phyloP scores from a whole-genome alignment of 2,329 filamentous ascomycete genomes.

The Fusarium coffeatum region DNA sequence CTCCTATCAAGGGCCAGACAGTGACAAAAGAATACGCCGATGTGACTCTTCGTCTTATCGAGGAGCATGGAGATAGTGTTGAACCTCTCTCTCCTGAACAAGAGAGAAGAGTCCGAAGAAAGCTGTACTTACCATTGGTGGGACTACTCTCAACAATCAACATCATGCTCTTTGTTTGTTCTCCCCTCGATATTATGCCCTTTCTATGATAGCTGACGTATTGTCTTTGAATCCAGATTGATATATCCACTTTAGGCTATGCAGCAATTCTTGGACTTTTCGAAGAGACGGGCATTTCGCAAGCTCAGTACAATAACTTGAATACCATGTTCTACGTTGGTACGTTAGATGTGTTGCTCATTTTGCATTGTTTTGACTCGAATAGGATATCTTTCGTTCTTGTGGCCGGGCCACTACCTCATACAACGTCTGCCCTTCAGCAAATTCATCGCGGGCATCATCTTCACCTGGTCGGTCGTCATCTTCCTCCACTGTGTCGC shows the following conservation, averaged over 20 bases:
- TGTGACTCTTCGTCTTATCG: constrained; percentile 2
- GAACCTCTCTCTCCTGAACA: background rate
- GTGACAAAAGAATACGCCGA: constrained; percentile 11
- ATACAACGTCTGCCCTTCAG: constrained; percentile 54
- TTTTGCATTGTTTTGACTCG: background rate
- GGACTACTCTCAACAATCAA: constrained; percentile 10
- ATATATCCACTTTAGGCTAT: constrained; percentile 51
- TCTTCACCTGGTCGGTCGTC: constrained; percentile 53
- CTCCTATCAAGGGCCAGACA: background rate
- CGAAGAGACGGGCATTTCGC: constrained; percentile 38
- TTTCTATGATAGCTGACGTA: background rate
- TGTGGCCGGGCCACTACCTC: constrained; percentile 20
- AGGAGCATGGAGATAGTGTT: constrained; percentile 5
- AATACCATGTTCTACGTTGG: constrained; percentile 20
- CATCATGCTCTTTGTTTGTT: constrained; percentile 11
- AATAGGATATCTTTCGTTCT: constrained; percentile 8
- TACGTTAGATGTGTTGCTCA: background rate
- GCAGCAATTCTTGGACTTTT: constrained; percentile 56
- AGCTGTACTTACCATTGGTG: constrained; percentile 10
- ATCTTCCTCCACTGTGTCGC: constrained; percentile 55
- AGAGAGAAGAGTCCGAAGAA: constrained; percentile 10
- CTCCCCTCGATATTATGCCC: background rate
- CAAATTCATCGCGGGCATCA: constrained; percentile 49
- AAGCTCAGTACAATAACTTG: constrained; percentile 18
- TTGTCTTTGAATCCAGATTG: background rate